These are phyloP conservation scores for Juncus effusus DNA, from an alignment of 176 grass and related monocot species.

Conservation along the genomic window DNA sequence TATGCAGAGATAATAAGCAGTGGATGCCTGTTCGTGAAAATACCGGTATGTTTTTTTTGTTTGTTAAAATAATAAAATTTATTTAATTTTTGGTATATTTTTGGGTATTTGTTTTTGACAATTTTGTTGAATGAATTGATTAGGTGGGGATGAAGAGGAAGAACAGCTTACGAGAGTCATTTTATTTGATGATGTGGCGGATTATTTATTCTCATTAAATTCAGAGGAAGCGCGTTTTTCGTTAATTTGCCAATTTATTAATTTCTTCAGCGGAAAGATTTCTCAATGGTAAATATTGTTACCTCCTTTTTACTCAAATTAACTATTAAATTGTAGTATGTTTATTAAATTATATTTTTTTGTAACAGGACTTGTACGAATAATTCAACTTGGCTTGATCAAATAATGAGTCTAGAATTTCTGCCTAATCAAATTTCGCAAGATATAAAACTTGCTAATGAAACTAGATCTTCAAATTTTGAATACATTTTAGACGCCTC, in stretches of 20 bases:
- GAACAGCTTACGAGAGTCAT: constrained; percentile 90
- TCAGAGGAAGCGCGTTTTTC: constrained; percentile 81
- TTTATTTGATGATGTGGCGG: constrained; percentile 86
- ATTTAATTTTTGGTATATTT: constrained; percentile 20
- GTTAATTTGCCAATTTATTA: constrained; percentile 90
- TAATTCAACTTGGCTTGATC: constrained; percentile 73
- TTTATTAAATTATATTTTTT: not conserved
- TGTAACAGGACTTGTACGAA: constrained; percentile 71
- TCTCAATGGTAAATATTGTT: constrained; percentile 66
- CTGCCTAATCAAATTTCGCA: constrained; percentile 65
- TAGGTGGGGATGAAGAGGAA: constrained; percentile 43
- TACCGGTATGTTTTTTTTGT: constrained; percentile 41
- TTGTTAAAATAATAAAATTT: constrained; percentile 22
- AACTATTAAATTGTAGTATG: constrained; percentile 3
- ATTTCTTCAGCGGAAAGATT: constrained; percentile 88
- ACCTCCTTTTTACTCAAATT: not conserved
- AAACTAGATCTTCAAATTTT: constrained; percentile 35
- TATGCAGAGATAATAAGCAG: constrained; percentile 69
- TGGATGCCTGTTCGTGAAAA: constrained; percentile 88
- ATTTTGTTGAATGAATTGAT: constrained; percentile 22
- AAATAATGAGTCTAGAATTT: constrained; percentile 71
- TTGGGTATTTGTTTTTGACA: constrained; percentile 22
- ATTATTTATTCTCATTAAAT: constrained; percentile 83
- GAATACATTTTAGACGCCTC: constrained; percentile 44
- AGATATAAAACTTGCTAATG: constrained; percentile 56